Evolutionary conservation across 202 grass and related monocot species (phyloP), one percentile per base, ranked within the genome.

Genomic region (Setaria viridis): DNA sequence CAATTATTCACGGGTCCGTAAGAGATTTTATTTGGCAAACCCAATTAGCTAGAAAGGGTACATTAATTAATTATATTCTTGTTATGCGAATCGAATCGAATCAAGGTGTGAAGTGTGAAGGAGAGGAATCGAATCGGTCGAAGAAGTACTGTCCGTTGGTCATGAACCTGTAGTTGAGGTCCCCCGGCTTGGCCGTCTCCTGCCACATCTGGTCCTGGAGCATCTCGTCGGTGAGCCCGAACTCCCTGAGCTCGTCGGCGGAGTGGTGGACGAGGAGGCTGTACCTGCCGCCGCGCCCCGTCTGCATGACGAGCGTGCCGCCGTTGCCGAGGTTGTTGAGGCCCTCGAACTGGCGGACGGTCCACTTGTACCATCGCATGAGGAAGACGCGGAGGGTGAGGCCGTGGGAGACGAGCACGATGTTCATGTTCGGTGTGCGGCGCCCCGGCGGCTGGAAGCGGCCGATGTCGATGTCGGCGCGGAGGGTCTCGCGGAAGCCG

Each of bases 351-450:
- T 97, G 91, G 4, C 77, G 13, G 2, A 97, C 95, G 12, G 95
- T 93, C 95, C 95, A 97, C 91, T 94, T 97, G 87, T 97, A 97
- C 95, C 95, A 97, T 0, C 92, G 64, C 95, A 94, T 97, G n/a
- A 97, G 65, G 82, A 97, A 97, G n/a, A 97, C 95, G 11, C 92
- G 84, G 4, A 97, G 75, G 7, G 95, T 93, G 7, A 97, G 67
- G 0, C 92, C 92, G 50, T 97, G 95, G 3, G 95, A 97, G 11
- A 97, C 92, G 30, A 97, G 35, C 42, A 94, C 87, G 16, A 97
- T 66, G 82, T 97, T 97, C 91, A 97, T 88, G 85, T 93, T 90
- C 1, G n/a, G 76, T 80, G 34, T 14, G 79, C 41, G 19, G 60
- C 55, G 76, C 10, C 60, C 72, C 5, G 83, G 91, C 30, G 87